Percentiles rank a stretch among this genome's conserved stretches.
These are phyloP conservation scores for Wickerhamomyces alni DNA, from an alignment of 805 yeast genomes.

Conservation along the genomic window DNA sequence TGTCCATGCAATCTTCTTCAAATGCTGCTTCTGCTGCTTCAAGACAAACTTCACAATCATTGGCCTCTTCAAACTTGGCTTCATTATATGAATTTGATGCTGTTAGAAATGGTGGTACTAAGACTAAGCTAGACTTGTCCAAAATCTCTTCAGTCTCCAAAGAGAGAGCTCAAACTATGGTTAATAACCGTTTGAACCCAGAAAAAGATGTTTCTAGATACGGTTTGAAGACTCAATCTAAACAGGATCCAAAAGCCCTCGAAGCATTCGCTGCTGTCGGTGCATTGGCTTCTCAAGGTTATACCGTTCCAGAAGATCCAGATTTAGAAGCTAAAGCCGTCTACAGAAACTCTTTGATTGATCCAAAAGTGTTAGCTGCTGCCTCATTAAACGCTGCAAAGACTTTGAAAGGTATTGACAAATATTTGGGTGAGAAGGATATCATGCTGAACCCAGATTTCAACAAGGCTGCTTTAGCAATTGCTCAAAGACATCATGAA, in stretches of 20 bases:
- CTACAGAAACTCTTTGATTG: constrained; percentile 31
- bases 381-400: constrained; percentile 47
- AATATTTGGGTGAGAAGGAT: constrained; percentile 33
- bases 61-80: constrained; percentile 34
- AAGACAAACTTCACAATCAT: constrained; percentile 13
- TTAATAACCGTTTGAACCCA: constrained; percentile 25
- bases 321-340: constrained; percentile 37
- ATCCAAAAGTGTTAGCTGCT: constrained; percentile 37
- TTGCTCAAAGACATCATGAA: constrained; percentile 65
- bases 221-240: constrained; percentile 37
- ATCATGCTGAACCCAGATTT: constrained; percentile 41
- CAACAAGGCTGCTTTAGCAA: constrained; percentile 68
- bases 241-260: constrained; percentile 35
- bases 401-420: constrained; percentile 34
- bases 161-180: constrained; percentile 28
- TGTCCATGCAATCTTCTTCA: constrained; percentile 3
- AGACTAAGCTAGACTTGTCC: constrained; percentile 42
- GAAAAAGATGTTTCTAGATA: constrained; percentile 25
- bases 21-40: constrained; percentile 19
- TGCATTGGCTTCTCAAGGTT: constrained; percentile 46
- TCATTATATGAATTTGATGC: constrained; percentile 39
- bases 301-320: constrained; percentile 31
- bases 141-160: constrained; percentile 46
- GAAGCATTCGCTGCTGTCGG: constrained; percentile 48
- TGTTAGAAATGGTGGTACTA: constrained; percentile 33